phyloP scores from a whole-genome alignment of 345 rosid species.

The Garcia nutans region DNA sequence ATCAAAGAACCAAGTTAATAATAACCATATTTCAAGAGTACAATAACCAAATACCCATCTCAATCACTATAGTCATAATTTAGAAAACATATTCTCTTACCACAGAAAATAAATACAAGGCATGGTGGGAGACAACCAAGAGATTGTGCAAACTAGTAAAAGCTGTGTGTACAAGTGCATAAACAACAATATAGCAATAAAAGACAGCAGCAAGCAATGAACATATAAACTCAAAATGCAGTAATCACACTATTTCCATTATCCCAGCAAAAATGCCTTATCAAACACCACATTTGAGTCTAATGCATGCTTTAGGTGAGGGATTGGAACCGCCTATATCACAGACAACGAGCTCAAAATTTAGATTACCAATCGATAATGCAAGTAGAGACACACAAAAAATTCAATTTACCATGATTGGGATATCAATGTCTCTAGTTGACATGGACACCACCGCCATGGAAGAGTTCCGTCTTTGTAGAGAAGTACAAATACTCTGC shows the following conservation, averaged over 20 bases:
- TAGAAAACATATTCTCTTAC: background rate
- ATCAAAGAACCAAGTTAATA: background rate
- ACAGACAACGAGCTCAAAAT: background rate
- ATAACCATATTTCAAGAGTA: background rate
- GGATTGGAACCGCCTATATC: background rate
- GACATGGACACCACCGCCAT: slow-evolving; percentile 34
- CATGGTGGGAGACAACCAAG: no score
- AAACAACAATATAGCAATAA: no score
- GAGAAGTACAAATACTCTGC: background rate
- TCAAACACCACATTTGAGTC: no score
- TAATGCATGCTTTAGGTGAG: no score
- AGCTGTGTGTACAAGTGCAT: no score
- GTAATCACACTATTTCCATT: no score
- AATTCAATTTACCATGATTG: slow-evolving; percentile 16
- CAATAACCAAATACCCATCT: background rate
- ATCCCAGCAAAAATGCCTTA: no score
- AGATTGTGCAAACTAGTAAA: background rate
- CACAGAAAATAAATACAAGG: no score
- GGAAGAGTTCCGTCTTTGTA: slow-evolving; percentile 7
- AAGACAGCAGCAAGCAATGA: no score
- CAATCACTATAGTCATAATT: background rate
- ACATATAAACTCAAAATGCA: no score
- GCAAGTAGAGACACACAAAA: no score
- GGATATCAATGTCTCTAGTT: slow-evolving; percentile 10
- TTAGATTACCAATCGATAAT: background rate